These are phyloP conservation scores for Petrea volubilis DNA, from an alignment of 257 asterid species.

Conservation along the genomic window DNA sequence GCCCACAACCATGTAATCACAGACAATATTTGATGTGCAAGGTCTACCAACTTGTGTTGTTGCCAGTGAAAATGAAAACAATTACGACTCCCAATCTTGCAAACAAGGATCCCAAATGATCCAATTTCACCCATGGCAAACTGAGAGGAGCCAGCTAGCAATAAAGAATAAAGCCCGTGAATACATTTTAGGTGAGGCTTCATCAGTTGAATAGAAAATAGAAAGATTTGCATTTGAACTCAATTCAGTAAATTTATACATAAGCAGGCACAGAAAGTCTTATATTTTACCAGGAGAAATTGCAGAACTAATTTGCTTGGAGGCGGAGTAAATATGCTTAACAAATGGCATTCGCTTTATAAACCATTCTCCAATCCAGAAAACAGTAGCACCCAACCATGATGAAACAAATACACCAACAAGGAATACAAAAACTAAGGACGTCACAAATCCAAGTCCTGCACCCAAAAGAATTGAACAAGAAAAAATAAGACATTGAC, in stretches of 20 bases:
- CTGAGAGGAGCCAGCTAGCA: background rate
- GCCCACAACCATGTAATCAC: background rate
- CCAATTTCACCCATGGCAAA: background rate
- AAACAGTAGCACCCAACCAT: slow-evolving; percentile 88
- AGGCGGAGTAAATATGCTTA: slow-evolving; percentile 78
- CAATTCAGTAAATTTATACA: background rate
- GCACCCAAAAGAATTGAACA: slow-evolving; percentile 34
- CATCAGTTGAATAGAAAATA: background rate
- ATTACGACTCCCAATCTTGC: background rate
- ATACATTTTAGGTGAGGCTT: background rate
- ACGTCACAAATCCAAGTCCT: slow-evolving; percentile 96
- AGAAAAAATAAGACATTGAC: background rate
- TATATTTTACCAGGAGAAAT: slow-evolving; percentile 77
- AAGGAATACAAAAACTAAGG: slow-evolving; percentile 72
- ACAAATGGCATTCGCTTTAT: slow-evolving; percentile 91
- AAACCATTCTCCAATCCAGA: slow-evolving; percentile 95
- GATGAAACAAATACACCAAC: slow-evolving; percentile 85
- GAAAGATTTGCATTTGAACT: slow-evolving; percentile 17
- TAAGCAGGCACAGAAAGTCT: background rate
- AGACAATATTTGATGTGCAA: background rate
- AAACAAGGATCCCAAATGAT: background rate
- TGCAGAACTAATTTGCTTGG: slow-evolving; percentile 94
- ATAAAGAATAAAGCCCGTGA: slow-evolving; percentile 11
- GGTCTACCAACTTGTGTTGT: background rate
- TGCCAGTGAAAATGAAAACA: background rate